phyloP scores from a whole-genome alignment of 495 filamentous ascomycete genomes.

The Glonium stellatum region DNA sequence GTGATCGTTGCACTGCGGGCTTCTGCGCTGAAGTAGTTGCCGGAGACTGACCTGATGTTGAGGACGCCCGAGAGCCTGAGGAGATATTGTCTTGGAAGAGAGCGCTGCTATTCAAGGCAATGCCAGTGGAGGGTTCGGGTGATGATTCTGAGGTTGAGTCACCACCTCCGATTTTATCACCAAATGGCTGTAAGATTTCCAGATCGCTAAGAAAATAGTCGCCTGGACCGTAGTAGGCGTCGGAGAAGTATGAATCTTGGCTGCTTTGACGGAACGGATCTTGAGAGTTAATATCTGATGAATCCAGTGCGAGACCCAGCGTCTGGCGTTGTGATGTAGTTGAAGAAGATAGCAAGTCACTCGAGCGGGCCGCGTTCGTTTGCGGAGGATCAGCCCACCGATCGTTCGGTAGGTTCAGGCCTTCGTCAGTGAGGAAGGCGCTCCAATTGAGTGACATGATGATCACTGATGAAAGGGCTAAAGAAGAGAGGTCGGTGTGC shows the following conservation, averaged over 20 bases:
- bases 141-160: conserved; percentile 25
- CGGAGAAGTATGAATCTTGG: conserved; percentile 15
- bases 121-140: conserved; percentile 17
- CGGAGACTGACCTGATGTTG: conserved; percentile 18
- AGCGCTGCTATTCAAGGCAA: background rate
- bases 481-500: conserved; percentile 11
- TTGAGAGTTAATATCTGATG: conserved; percentile 8
- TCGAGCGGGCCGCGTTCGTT: conserved; percentile 7
- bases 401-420: conserved; percentile 25
- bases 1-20: conserved; percentile 3
- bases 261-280: conserved; percentile 11
- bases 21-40: conserved; percentile 2
- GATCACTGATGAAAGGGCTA: conserved; percentile 5
- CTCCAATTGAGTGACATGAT: conserved; percentile 30
- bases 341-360: conserved; percentile 19
- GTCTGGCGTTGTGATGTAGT: conserved; percentile 11
- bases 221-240: conserved; percentile 22
- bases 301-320: background rate
- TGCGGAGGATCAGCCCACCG: conserved; percentile 23
- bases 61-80: conserved; percentile 11
- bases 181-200: conserved; percentile 25
- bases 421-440: conserved; percentile 22
- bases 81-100: background rate
- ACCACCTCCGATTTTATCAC: conserved; percentile 20
- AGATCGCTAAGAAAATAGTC: conserved; percentile 28